Percentiles rank a stretch among this genome's conserved stretches.
These are phyloP conservation scores for Coniophora puteana DNA, from an alignment of 1,284 basidiomycete species.

Conservation along the genomic window DNA sequence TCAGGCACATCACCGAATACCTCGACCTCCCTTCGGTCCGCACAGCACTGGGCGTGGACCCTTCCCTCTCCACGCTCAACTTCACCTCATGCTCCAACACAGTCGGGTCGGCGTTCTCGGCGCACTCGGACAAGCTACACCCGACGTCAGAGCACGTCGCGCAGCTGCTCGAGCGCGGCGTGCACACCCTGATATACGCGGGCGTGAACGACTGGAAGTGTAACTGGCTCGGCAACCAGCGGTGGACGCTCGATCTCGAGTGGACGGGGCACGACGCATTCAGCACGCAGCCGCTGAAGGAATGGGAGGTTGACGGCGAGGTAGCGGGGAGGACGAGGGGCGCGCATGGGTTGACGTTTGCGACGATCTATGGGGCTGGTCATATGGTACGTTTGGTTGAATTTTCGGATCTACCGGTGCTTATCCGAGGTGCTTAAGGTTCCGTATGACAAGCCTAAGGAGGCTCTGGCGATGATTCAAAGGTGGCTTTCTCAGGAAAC, in stretches of 20 bases:
- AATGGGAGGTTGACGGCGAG: slow-evolving; percentile 55
- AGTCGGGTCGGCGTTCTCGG: slow-evolving; percentile 47
- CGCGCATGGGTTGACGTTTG: slow-evolving; percentile 61
- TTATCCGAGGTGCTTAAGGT: slow-evolving; percentile 36
- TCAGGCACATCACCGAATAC: slow-evolving; percentile 48
- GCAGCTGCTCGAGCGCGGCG: slow-evolving; percentile 67
- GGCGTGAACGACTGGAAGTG: slow-evolving; percentile 82
- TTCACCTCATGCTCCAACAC: slow-evolving; percentile 54
- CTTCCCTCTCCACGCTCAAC: slow-evolving; percentile 41
- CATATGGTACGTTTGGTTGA: slow-evolving; percentile 62
- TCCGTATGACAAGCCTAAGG: slow-evolving; percentile 64
- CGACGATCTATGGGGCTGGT: slow-evolving; percentile 58
- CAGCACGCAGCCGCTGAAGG: slow-evolving; percentile 43
- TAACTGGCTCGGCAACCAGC: slow-evolving; percentile 73
- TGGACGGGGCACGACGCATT: slow-evolving; percentile 63
- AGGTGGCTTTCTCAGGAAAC: slow-evolving; percentile 49
- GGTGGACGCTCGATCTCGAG: slow-evolving; percentile 72
- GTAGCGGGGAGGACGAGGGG: slow-evolving; percentile 64
- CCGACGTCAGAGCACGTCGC: slow-evolving; percentile 67
- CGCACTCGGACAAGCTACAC: slow-evolving; percentile 54
- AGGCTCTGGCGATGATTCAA: slow-evolving; percentile 53
- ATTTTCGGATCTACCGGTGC: slow-evolving; percentile 3
- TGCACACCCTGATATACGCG: slow-evolving; percentile 72
- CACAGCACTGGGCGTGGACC: slow-evolving; percentile 55
- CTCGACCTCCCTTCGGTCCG: slow-evolving; percentile 57